These are phyloP conservation scores for Diaporthe citrichinensis DNA, from an alignment of 2,329 filamentous ascomycete genomes.

Conservation along the genomic window DNA sequence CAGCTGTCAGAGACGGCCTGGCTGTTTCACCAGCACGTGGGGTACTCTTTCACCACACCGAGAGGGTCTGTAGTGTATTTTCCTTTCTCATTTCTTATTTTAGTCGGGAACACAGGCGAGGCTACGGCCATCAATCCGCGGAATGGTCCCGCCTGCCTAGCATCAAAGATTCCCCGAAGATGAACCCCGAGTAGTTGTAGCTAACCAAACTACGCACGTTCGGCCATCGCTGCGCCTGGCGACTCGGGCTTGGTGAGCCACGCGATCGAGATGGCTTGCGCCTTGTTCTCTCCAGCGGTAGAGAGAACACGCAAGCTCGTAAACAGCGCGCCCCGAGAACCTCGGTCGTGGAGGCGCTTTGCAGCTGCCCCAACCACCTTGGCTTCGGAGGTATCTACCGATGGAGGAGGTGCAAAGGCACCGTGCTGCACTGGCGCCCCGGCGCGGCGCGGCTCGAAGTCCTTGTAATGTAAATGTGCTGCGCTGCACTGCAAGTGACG, in stretches of 20 bases:
- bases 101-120: background rate
- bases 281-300: background rate
- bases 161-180: background rate
- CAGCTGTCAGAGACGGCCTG: slow-evolving; percentile 22
- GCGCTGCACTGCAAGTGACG: background rate
- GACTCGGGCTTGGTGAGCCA: background rate
- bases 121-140: background rate
- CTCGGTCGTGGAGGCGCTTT: background rate
- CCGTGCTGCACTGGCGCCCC: background rate
- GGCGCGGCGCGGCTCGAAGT: background rate
- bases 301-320: background rate
- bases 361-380: background rate
- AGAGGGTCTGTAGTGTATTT: background rate
- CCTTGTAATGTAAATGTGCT: background rate
- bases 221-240: background rate
- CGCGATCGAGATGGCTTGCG: background rate
- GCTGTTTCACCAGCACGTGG: slow-evolving; percentile 11
- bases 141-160: background rate
- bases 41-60: background rate
- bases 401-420: background rate
- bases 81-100: background rate
- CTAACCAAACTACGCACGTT: background rate
- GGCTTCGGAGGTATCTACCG: background rate
- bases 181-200: background rate
- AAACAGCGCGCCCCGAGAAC: background rate